phyloP scores from a whole-genome alignment of 2,329 filamentous ascomycete genomes.

The Penicillium sp. region DNA sequence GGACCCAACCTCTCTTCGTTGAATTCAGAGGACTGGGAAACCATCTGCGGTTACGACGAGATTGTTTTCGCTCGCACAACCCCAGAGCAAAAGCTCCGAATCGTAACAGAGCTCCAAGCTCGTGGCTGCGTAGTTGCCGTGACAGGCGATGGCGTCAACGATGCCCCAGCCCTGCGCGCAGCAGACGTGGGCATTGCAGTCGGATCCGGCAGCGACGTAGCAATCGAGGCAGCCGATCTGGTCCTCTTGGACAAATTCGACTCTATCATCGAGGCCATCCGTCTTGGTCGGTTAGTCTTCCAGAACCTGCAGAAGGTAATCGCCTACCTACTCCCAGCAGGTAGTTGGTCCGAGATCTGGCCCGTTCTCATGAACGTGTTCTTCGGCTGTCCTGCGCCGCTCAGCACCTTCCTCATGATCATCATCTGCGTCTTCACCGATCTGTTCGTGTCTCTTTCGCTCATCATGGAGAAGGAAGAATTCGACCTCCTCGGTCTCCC shows the following conservation, averaged over 20 bases:
- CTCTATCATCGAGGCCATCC: conserved; percentile 29
- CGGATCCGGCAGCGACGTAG: conserved; percentile 34
- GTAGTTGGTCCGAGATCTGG: conserved; percentile 51
- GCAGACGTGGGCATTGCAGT: conserved; percentile 31
- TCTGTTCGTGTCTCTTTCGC: conserved; percentile 43
- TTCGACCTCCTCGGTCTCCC: conserved; percentile 46
- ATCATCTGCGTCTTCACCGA: conserved; percentile 52
- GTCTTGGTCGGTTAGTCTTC: conserved; percentile 29
- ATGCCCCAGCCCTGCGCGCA: conserved; percentile 28
- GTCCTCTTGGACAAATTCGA: conserved; percentile 32
- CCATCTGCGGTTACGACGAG: conserved; percentile 50
- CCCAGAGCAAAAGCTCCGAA: conserved; percentile 38
- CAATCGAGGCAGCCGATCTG: conserved; percentile 35
- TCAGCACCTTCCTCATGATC: conserved; percentile 51
- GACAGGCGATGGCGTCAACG: conserved; percentile 33
- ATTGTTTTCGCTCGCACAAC: conserved; percentile 40
- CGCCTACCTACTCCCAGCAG: conserved; percentile 43
- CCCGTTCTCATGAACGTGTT: conserved; percentile 50
- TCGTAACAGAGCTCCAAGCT: conserved; percentile 35
- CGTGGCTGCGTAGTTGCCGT: conserved; percentile 36
- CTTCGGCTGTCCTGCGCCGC: conserved; percentile 46
- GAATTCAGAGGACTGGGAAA: conserved; percentile 60
- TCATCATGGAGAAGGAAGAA: conserved; percentile 51
- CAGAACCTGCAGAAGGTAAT: conserved; percentile 35
- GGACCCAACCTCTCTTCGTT: conserved; percentile 59